Base-by-base conservation (phyloP, 805 yeast genomes). In the Metschnikowia shivogae region DNA sequence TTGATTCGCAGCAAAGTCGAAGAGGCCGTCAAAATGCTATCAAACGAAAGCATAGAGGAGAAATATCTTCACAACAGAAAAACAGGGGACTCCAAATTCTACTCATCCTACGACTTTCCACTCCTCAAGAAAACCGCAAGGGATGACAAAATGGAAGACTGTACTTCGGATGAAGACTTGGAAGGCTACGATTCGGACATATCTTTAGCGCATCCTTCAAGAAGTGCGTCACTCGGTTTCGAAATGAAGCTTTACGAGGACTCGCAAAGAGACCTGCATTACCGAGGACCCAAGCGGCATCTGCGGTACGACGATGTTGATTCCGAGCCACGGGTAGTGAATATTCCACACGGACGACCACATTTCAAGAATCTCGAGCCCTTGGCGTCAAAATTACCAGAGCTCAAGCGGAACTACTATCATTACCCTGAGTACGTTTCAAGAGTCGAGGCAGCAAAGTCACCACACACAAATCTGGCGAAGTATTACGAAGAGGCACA, bases 1-100 rank as follows among this genome's bases (percentile, higher is more conserved):
- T 56, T 62, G 1, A 80, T 89, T 6, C 65, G 84, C 51, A 59
- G 60, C 19, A 85, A 84, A 54, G 54, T 89, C 26, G 81, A 82
- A 44, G 63, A 65, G 32, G 62, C 48, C 1, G 58, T 50, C 1
- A 61, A 57, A 22, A 34, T 59, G 4, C 55, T 69, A 35, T 52
- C 68, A 2, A 57, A 49, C 1, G 52, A 50, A 26, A 58, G 62
- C 39, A 49, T 64, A 12, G 53, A 48, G 7, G 49, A 48, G 6
- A 61, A 61, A 31, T 61, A 60, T 41, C 49, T 49, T 11, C 51
- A 54, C 14, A 41, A 58, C 19, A 60, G 57, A 47, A 44, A 45
- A 29, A 38, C 37, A 10, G 36, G 51, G 1, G 34, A 37, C 22
- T 48, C 46, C 33, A 54, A 57, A 30, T 50, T 36, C 32, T 65